These are phyloP conservation scores for Tricholoma hemisulphureum DNA, from an alignment of 768 basidiomycete species.

Conservation along the genomic window DNA sequence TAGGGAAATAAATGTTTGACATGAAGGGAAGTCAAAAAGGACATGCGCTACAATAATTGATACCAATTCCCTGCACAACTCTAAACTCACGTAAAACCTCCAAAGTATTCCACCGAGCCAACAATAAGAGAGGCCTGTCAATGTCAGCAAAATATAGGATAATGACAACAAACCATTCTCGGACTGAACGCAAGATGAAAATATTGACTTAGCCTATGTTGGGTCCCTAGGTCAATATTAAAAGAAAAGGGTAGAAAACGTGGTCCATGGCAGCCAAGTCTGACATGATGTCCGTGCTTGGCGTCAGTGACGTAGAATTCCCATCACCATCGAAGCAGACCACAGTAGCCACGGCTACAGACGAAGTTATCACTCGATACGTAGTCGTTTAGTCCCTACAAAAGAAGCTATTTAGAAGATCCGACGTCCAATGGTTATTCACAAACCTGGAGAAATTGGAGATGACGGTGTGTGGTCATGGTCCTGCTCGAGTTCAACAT, in stretches of 20 bases:
- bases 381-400: constrained; percentile 15
- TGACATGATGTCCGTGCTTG: not conserved
- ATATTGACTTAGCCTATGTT: constrained; percentile 3
- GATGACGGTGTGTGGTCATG: constrained; percentile 25
- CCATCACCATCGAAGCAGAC: not conserved
- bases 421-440: not conserved
- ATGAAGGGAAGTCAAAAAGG: not conserved
- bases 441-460: constrained; percentile 46
- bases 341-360: not conserved
- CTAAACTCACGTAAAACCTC: not conserved
- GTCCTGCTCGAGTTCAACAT: constrained; percentile 31
- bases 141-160: constrained; percentile 1
- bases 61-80: not conserved
- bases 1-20: not conserved
- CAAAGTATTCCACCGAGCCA: not conserved
- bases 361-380: constrained; percentile 10
- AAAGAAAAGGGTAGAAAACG: not conserved
- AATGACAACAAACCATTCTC: not conserved
- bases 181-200: not conserved
- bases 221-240: not conserved
- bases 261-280: not conserved
- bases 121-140: not conserved
- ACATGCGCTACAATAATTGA: not conserved
- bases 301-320: not conserved
- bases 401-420: not conserved